Evolutionary conservation across 2,329 filamentous ascomycete species (phyloP), one percentile per base, ranked within the genome.

Genomic region (Coniella vitis): DNA sequence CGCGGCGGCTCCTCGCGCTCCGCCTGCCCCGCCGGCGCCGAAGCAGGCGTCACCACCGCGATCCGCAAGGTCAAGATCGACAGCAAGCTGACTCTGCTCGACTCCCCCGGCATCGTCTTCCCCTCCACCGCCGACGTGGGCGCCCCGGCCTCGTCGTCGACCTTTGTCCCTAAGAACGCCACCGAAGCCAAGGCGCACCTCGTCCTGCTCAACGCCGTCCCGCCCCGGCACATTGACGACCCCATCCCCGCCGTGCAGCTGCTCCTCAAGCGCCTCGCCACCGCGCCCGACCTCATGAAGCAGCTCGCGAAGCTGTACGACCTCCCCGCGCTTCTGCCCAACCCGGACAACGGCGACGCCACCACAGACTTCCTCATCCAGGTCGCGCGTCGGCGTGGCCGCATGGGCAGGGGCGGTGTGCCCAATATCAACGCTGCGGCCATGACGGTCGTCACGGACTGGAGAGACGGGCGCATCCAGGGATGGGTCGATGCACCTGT

Each of bases 91-190:
- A 95, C 90, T 57, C 78, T 96, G 38, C 85, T 96, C 60, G 90
- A 96, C 70, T 95, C 90, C 0, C 90, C 90, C 34, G 90, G 90
- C 61, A 95, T 96, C 57, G 88, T 96, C 52, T 96, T 96, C 75
- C 90, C 90, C 8, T 87, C 83, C 21, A 73, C 81, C 36, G 66
- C 68, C 10, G 65, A 66, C 32, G 62, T 29, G 25, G 25, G 25
- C 25, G 10, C 5, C 25, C n/a, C n/a, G n/a, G 10, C 65, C 21
- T 50, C 57, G 35, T 59, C 66, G 42, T 63, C 65, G 5, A 60
- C 38, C 17, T 70, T 75, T 48, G 69, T 74, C 47, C 69, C 76
- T 58, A 84, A 83, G 65, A 81, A 76, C 61, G 71, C 76, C 46
- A 76, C 79, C 58, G 83, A 88, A 59, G 85, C 88, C 35, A 86